Base-by-base conservation (phyloP, 805 yeast species). In the Yamadazyma scolyti region DNA sequence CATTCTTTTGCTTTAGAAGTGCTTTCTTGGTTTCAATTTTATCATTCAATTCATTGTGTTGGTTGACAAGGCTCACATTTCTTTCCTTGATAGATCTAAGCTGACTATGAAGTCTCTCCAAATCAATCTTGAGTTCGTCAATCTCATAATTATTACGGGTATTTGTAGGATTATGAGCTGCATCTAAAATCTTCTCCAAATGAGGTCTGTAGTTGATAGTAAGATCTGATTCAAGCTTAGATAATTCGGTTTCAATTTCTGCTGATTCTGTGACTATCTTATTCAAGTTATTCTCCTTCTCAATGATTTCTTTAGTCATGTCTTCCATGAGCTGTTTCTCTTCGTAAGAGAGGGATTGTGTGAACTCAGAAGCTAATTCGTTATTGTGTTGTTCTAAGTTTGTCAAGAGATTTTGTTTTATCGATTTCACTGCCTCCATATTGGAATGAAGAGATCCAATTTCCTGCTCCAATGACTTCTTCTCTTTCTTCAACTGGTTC, bases 201-300 rank as follows among this genome's bases (percentile, higher is more conserved):
- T 75, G 74, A 9, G 86, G 84, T 24, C 67, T 56, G 26, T 78
- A 60, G 30, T 71, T 78, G 18, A 78, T 77, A n/a, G 61, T 54
- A 23, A 85, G 50, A 38, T 79, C 87, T 2, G 82, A 65, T 27
- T 73, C 73, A 6, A 73, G 42, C 1, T 58, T 50, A 1, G 75
- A 62, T 10, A 75, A 52, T 11, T 64, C 58, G 9, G 76, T 55
- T 37, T 79, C 82, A 4, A 73, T 37, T 1, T 55, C 61, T 1
- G 70, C 51, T 13, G 77, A 54, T 22, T 55, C 42, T 3, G 56
- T 58, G 0, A 67, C 68, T 3, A 71, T 37, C 4, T 43, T 42
- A 27, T 68, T 65, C 25, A 80, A 61, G 20, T 62, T 45, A 2
- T 38, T 42, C 36, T 74, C 79, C 1, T 58, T 29, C 3, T 34